A percentile compares a stretch with the other conserved stretches of the same genome.
These are phyloP conservation scores for Nakaseomyces nivariensis DNA, from an alignment of 1,139 yeast species.

Conservation along the genomic window DNA sequence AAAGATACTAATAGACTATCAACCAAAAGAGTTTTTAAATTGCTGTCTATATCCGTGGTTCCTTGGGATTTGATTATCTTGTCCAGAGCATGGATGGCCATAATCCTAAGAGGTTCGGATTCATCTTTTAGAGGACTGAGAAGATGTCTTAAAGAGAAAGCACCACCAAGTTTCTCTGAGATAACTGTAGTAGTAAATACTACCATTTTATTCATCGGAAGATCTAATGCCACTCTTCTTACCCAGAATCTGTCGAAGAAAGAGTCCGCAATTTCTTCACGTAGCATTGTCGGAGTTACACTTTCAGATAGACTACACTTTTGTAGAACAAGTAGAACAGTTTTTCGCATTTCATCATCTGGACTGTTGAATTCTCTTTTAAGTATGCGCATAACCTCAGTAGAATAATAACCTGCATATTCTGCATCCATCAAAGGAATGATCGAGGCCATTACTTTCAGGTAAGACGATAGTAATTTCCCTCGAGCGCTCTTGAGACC, in stretches of 20 bases:
- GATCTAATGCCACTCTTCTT: conserved; percentile 54
- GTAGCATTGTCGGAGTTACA: conserved; percentile 38
- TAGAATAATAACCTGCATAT: conserved; percentile 68
- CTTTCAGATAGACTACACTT: conserved; percentile 48
- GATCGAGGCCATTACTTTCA: conserved; percentile 69
- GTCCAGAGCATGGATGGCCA: conserved; percentile 67
- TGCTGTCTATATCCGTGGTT: conserved; percentile 42
- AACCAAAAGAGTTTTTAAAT: conserved; percentile 57
- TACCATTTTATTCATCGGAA: conserved; percentile 47
- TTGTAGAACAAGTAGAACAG: conserved; percentile 54
- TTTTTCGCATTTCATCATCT: conserved; percentile 80
- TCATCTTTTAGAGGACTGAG: conserved; percentile 64
- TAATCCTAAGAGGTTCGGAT: conserved; percentile 65
- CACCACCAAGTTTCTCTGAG: conserved; percentile 58
- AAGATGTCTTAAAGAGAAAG: conserved; percentile 49
- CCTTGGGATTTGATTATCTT: conserved; percentile 38
- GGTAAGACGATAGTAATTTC: conserved; percentile 60
- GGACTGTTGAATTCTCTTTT: conserved; percentile 70
- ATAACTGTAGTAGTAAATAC: conserved; percentile 64
- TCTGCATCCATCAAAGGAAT: conserved; percentile 84
- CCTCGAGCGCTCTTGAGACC: conserved; percentile 78
- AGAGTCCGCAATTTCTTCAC: conserved; percentile 45
- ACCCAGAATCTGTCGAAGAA: conserved; percentile 75
- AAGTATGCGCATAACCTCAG: conserved; percentile 58
- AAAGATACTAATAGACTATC: conserved; percentile 82